phyloP scores from a whole-genome alignment of 1,139 yeast genomes.

The Geotrichum carabidarum region DNA sequence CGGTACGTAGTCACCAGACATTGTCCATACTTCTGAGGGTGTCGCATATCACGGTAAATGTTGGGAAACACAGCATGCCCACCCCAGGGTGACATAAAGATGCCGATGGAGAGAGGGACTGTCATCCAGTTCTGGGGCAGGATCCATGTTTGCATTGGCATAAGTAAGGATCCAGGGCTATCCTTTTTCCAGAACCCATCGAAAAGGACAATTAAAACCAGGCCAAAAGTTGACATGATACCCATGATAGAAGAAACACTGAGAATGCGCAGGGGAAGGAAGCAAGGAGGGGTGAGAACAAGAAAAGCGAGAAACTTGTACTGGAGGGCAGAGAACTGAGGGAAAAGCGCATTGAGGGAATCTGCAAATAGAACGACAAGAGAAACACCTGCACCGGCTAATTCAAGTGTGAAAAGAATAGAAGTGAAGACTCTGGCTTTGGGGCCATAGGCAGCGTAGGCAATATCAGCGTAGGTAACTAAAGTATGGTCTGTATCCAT shows the following conservation, averaged over 20 bases:
- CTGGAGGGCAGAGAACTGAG: slow-evolving; percentile 43
- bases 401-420: slow-evolving; percentile 64
- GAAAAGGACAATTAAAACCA: slow-evolving; percentile 53
- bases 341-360: slow-evolving; percentile 64
- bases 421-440: slow-evolving; percentile 63
- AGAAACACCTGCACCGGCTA: slow-evolving; percentile 73
- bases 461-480: slow-evolving; percentile 85
- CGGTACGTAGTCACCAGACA: slow-evolving; percentile 55
- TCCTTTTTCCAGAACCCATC: slow-evolving; percentile 56
- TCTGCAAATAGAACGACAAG: slow-evolving; percentile 78
- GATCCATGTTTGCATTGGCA: slow-evolving; percentile 43
- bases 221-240: slow-evolving; percentile 60
- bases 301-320: slow-evolving; percentile 60
- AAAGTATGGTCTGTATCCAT: slow-evolving; percentile 71
- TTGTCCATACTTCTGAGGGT: slow-evolving; percentile 50
- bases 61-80: slow-evolving; percentile 87
- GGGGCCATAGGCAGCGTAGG: slow-evolving; percentile 66
- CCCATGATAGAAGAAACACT: slow-evolving; percentile 73
- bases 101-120: slow-evolving; percentile 61
- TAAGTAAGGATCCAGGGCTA: slow-evolving; percentile 62
- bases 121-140: slow-evolving; percentile 51
- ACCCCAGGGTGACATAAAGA: slow-evolving; percentile 85
- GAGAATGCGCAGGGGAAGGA: slow-evolving; percentile 66
- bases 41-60: slow-evolving; percentile 75
- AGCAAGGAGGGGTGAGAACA: slow-evolving; percentile 56